These are phyloP conservation scores for Debaryomycetaceae sp. DNA, from an alignment of 1,139 yeast species.

Conservation along the genomic window DNA sequence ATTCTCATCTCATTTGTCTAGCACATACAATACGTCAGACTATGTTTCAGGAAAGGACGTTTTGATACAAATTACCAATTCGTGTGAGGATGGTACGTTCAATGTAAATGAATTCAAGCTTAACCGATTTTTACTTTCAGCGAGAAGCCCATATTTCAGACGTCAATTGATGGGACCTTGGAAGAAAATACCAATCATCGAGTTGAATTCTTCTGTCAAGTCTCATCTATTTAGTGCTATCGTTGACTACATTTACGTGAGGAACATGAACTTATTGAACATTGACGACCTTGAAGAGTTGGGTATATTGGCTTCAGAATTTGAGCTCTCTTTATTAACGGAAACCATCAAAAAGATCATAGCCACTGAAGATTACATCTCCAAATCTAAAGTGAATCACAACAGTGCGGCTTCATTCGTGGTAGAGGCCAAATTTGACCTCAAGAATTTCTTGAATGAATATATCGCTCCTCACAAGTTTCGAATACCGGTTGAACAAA, in stretches of 20 bases:
- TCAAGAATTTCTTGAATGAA: conserved; percentile 35
- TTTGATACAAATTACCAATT: conserved; percentile 17
- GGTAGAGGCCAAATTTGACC: conserved; percentile 44
- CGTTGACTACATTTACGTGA: conserved; percentile 52
- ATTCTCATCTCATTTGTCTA: conserved; percentile 66
- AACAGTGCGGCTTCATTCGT: conserved; percentile 43
- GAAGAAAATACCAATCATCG: conserved; percentile 18
- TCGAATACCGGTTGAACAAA: conserved; percentile 16
- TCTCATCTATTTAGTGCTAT: conserved; percentile 32
- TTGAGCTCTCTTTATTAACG: conserved; percentile 34
- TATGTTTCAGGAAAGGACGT: conserved; percentile 36
- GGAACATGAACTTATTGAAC: conserved; percentile 23
- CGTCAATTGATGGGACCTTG: conserved; percentile 24
- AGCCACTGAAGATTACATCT: conserved; percentile 15
- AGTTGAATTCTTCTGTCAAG: conserved; percentile 19
- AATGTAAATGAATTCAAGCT: conserved; percentile 20
- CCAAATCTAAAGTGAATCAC: conserved; percentile 40
- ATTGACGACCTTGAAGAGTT: conserved; percentile 27
- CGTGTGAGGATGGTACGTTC: neutral
- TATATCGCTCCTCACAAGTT: conserved; percentile 30
- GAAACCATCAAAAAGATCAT: conserved; percentile 23
- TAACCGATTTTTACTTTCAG: conserved; percentile 40
- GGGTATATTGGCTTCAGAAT: conserved; percentile 26
- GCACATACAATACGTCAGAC: conserved; percentile 35
- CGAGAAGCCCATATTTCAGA: conserved; percentile 31